Percentiles rank a stretch among this genome's conserved stretches.
Evolutionary conservation across 192 early-diverging fungal species (phyloP).

Genomic region (Coemansia sp.): DNA sequence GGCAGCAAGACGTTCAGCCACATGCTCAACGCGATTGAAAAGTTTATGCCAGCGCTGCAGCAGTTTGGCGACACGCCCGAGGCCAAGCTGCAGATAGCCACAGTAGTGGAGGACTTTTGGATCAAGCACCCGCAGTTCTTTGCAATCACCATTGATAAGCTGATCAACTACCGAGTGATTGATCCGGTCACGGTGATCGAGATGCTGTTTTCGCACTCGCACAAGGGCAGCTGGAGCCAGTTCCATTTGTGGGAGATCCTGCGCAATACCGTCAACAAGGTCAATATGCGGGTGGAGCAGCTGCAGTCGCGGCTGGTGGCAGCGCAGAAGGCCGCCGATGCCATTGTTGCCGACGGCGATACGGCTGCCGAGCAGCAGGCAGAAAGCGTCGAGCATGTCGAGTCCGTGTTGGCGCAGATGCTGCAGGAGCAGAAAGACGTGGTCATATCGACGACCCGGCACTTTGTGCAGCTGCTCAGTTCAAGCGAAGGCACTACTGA

Average conservation of each 20-base stretch:
- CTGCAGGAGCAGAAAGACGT: constrained; percentile 79
- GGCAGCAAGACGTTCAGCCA: constrained; percentile 95
- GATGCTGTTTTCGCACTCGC: constrained; percentile 66
- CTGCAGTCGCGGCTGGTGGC: constrained; percentile 32
- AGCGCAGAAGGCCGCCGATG: constrained; percentile 31
- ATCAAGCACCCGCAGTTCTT: constrained; percentile 81
- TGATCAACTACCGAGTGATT: constrained; percentile 92
- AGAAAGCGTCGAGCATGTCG: constrained; percentile 54
- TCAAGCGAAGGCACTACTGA: constrained; percentile 51
- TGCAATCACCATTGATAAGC: constrained; percentile 89
- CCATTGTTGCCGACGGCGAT: constrained; percentile 20
- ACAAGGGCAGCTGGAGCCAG: constrained; percentile 33
- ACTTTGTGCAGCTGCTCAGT: constrained; percentile 58
- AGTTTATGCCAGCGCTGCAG: constrained; percentile 58
- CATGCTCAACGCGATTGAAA: constrained; percentile 85
- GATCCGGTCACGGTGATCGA: constrained; percentile 77
- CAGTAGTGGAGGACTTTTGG: constrained; percentile 77
- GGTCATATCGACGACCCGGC: constrained; percentile 69
- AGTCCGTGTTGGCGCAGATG: constrained; percentile 67
- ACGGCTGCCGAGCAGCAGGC: constrained; percentile 39
- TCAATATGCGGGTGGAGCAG: constrained; percentile 71
- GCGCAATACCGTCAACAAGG: constrained; percentile 80
- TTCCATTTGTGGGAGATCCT: constrained; percentile 86
- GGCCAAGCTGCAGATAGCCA: constrained; percentile 69
- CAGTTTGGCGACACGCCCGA: constrained; percentile 54